Evolutionary conservation across 331 rosid species (phyloP), one percentile per base, ranked within the genome.

Genomic region (Saraca asoca): DNA sequence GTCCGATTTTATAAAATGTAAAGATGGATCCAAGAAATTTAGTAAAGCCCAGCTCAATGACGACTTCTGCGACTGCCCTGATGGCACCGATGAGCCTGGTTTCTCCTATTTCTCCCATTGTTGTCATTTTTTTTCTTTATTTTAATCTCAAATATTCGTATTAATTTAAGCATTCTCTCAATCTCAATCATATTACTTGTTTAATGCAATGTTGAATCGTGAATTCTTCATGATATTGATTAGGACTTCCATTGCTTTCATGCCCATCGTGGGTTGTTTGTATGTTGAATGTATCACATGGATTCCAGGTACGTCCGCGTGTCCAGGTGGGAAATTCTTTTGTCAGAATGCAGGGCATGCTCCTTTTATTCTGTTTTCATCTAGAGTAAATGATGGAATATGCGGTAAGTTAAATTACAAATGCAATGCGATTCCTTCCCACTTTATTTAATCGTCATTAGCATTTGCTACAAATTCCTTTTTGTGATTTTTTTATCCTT

Each of bases 1-100:
- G 64, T 84, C 85, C 33, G 91, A 85, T 72, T 72, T 71, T 35
- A 79, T 94, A 6, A 85, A 65, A 54, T 94, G 99, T 72, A 86
- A 70, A 77, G 95, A 90, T 29, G 97, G 99, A 77, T 86, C 95
- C 41, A 79, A 78, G 70, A 82, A 86, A 66, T 94, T 94, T 82
- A 78, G 64, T 78, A 82, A 74, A 65, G 73, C 74, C 5, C 97
- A 94, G 79, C 95, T 94, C 77, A 94, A 94, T 50, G 99, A 94
- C 31, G 84, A 94, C 71, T 94, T 78, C 80, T 94, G 99, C 68
- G 99, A 94, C 51, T 94, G 99, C 66, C 77, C 80, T 18, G 97
- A 94, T 70, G 99, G 97, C 74, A 86, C 99, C 31, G 99, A 94
- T 73, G 99, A 94, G 53, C 99, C 99, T 52, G 99, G 99, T 94